Evolutionary conservation across 116 monocot species (phyloP), one percentile per base, ranked within the genome.

Genomic region (Cymodocea nodosa): DNA sequence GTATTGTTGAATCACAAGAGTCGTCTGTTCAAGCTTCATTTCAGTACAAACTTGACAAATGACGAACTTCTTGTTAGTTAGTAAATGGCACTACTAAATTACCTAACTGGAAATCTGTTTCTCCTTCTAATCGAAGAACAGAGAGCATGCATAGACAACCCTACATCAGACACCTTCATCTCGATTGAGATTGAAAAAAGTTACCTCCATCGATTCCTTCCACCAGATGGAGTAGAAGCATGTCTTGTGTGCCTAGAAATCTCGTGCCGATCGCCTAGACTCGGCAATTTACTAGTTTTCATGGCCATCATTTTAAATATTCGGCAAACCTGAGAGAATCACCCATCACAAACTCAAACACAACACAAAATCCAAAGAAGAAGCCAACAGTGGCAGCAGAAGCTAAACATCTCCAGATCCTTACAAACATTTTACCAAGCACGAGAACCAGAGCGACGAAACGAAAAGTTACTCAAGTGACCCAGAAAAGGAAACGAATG

Each of bases 381-480:
- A 23, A 58, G 13, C 24, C 13, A 58, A 44, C 12, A 44, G 1
- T 12, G 44, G 44, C 44, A 10, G 13, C 20, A 58, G 20, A 22
- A 58, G 25, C 58, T 24, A 14, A 30, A 58, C 58, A 58, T 12
- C 24, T 58, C 22, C 1, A 23, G 57, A 57, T 25, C 24, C 57
- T 15, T 57, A 11, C 57, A 20, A 58, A 23, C 23, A 58, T 58
- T 58, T 24, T 25, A 58, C 23, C 58, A 62, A 62, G 25, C 62
- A 16, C 62, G 36, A 62, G n/a, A 37, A 10, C 37, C 36, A n/a
- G 62, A 35, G n/a, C 12, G 35, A 1, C 12, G 35, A 1, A 54
- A 17, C 6, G 18, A 54, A 54, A 16, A 20, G n/a, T 16, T 17
- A 24, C 2, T 35, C 35, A 37, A 16, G 36, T 15, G 14, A 19